Evolutionary conservation across 106 monocot species (phyloP), one percentile per base, ranked within the genome.

Genomic region (Dendrobium huoshanense): DNA sequence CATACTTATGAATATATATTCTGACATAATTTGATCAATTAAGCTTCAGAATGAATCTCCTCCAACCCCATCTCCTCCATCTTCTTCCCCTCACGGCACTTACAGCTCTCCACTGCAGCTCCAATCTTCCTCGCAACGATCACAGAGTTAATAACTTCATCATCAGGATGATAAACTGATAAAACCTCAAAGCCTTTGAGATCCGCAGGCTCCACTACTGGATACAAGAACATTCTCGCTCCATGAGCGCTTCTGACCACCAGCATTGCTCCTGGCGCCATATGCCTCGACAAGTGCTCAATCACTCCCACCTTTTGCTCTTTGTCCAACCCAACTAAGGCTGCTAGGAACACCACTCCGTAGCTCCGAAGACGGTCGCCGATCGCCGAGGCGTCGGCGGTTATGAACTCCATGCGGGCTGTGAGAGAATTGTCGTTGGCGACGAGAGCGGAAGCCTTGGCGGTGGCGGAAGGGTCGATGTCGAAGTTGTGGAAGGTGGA

Each of bases 101-200:
- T 88, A 88, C 87, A 90, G 37, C 81, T 77, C 11, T 9, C 76
- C 0, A 25, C 25, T 0, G 4, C 22, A 6, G 58, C 61, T 42
- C 73, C 41, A 73, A 20, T 56, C 86, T 88, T 94, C 73, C 88
- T 84, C 0, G 92, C 90, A 1, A 97, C 56, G 48, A 97, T 83
- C 41, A 97, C 97, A 2, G 96, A 92, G 82, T 97, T 97, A 55
- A 94, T 86, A 16, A 94, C 97, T 78, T 97, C 94, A 48, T 92
- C 92, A 0, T 68, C 68, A 0, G 94, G 94, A 79, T 97, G 92
- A 78, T 84, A 87, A 67, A 90, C 90, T 7, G 89, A 81, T 16
- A 92, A 61, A 61, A 97, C 77, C 77, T 94, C 92, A 79, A 97
- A 94, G 25, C 89, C 84, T 2, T 78, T 40, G 13, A 84, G 78